These are phyloP conservation scores for Conticribra guillardii DNA, from an alignment of 108 stramenopile species.

Conservation along the genomic window DNA sequence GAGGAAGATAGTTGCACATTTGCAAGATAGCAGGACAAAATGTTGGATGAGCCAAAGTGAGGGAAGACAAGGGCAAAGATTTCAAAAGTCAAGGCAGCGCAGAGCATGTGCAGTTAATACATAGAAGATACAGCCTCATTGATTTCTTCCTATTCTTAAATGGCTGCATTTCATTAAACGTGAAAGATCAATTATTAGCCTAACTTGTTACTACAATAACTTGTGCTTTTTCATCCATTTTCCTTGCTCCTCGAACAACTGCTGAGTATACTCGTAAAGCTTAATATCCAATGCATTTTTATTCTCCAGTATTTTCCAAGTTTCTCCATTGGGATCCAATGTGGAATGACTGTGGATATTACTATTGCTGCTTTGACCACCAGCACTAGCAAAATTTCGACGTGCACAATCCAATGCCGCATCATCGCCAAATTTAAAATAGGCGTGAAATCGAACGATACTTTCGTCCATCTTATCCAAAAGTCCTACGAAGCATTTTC, in stretches of 20 bases:
- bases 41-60: too few relatives aligned
- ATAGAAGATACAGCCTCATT: too few relatives aligned
- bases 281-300: conserved; percentile 53
- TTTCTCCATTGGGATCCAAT: conserved; percentile 41
- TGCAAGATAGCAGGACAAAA: too few relatives aligned
- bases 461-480: conserved; percentile 50
- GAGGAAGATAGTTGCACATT: too few relatives aligned
- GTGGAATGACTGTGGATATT: conserved; percentile 42
- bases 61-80: too few relatives aligned
- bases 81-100: too few relatives aligned
- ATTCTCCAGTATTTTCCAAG: conserved; percentile 32
- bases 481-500: conserved; percentile 53
- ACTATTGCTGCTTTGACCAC: conserved; percentile 17
- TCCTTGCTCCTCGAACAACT: conserved; percentile 53
- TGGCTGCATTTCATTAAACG: conserved; percentile 3
- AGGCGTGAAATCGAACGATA: conserved; percentile 42
- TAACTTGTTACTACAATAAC: background rate
- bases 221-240: conserved; percentile 40
- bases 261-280: conserved; percentile 50
- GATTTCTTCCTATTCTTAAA: too few relatives aligned
- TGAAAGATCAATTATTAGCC: background rate
- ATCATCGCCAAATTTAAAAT: conserved; percentile 47
- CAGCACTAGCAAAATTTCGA: conserved; percentile 27
- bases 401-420: conserved; percentile 33
- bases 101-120: too few relatives aligned